Conservation (phyloP, 2,329 filamentous ascomycete species). For the Talaromyces amestolkiae region DNA sequence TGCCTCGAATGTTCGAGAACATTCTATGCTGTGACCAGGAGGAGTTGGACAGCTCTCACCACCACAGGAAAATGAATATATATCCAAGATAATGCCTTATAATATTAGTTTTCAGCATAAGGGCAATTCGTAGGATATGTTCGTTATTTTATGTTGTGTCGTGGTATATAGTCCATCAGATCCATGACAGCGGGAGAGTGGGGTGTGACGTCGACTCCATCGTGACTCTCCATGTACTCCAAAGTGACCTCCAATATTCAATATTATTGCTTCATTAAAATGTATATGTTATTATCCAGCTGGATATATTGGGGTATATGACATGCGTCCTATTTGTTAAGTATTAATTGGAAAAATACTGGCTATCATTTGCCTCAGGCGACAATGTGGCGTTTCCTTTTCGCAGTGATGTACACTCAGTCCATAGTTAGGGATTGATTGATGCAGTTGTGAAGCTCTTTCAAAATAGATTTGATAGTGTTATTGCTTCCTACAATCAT, state of each 20-base stretch:
- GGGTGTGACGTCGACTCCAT: constrained; percentile 6
- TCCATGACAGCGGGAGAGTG: background rate
- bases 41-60: background rate
- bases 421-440: background rate
- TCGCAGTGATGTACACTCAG: background rate
- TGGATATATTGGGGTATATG: background rate
- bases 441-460: background rate
- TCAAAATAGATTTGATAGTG: background rate
- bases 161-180: background rate
- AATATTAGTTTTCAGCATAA: too few species aligned
- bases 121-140: background rate
- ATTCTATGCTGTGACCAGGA: background rate
- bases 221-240: background rate
- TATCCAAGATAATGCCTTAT: background rate
- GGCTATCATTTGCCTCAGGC: background rate
- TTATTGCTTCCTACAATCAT: background rate
- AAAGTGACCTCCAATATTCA: background rate
- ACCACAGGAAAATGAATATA: background rate
- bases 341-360: background rate
- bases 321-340: background rate
- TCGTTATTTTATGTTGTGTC: background rate
- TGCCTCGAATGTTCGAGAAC: constrained; percentile 11
- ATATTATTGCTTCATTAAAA: background rate
- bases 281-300: background rate
- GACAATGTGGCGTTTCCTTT: background rate